Conservation (phyloP, 176 grass and related monocot genomes). For the Alopecurus myosuroides region DNA sequence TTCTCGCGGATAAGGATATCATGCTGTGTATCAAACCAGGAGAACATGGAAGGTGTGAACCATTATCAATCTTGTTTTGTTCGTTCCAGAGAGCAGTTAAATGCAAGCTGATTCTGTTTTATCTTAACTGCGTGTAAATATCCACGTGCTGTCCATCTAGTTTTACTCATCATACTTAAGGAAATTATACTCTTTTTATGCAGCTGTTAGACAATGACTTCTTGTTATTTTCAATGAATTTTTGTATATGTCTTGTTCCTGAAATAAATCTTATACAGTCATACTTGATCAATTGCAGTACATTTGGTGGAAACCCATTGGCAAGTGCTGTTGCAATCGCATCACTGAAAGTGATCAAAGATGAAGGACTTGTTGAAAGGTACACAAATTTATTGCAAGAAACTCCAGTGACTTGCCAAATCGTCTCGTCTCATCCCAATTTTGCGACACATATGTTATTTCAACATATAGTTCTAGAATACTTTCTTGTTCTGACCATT, state of each 20-base stretch:
- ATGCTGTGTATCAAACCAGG: constrained; percentile 98
- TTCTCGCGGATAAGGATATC: constrained; percentile 90
- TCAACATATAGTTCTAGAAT: not conserved
- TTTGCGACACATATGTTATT: not conserved
- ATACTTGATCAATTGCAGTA: constrained; percentile 50
- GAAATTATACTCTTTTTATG: not conserved
- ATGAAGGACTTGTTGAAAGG: constrained; percentile 88
- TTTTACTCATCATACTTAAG: not conserved
- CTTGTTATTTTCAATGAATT: not conserved
- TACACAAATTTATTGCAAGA: constrained; percentile 24
- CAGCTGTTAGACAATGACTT: not conserved
- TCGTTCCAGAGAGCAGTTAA: not conserved
- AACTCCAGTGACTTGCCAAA: not conserved
- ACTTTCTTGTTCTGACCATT: not conserved
- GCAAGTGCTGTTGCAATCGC: constrained; percentile 91
- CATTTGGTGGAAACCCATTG: constrained; percentile 95
- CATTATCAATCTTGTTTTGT: not conserved
- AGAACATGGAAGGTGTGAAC: constrained; percentile 86
- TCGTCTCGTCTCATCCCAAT: not conserved
- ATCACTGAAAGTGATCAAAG: constrained; percentile 77
- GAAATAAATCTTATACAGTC: not conserved
- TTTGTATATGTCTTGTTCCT: not conserved
- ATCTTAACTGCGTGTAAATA: not conserved
- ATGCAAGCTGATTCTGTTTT: not conserved
- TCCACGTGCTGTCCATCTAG: not conserved